Evolutionary conservation across 352 stramenopile genomes (phyloP).

Genomic region (Globisporangium heterothallicum): DNA sequence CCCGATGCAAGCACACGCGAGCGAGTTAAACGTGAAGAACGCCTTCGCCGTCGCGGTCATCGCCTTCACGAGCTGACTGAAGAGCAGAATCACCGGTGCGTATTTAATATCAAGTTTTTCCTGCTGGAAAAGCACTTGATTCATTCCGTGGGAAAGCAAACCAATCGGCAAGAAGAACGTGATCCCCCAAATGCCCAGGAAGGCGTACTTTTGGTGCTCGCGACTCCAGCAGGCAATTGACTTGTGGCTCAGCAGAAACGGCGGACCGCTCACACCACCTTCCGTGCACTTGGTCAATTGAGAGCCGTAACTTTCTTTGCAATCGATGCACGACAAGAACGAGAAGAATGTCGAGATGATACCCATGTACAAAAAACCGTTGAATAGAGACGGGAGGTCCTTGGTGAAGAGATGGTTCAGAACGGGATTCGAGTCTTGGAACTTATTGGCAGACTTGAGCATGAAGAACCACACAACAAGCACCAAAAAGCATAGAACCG

Average conservation of each 20-base stretch:
- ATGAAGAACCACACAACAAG: slow-evolving; percentile 41
- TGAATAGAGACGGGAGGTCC: slow-evolving; percentile 40
- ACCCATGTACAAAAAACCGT: slow-evolving; percentile 55
- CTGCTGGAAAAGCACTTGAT: slow-evolving; percentile 55
- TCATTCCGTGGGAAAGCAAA: slow-evolving; percentile 54
- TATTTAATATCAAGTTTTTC: slow-evolving; percentile 64
- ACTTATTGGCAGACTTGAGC: slow-evolving; percentile 69
- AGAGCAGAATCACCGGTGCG: slow-evolving; percentile 40
- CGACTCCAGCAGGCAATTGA: slow-evolving; percentile 37
- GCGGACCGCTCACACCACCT: slow-evolving; percentile 4
- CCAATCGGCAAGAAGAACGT: slow-evolving; percentile 59
- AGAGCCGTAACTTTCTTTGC: slow-evolving; percentile 11
- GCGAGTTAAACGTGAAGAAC: slow-evolving; percentile 42
- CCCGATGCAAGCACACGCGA: slow-evolving; percentile 29
- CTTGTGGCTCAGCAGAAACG: slow-evolving; percentile 41
- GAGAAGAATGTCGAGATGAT: slow-evolving; percentile 60
- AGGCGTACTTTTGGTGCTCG: slow-evolving; percentile 33
- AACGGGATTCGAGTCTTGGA: slow-evolving; percentile 45
- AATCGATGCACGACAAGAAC: slow-evolving; percentile 44
- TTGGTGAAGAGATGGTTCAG: slow-evolving; percentile 54
- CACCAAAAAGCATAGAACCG: slow-evolving; percentile 17
- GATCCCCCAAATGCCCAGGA: slow-evolving; percentile 51
- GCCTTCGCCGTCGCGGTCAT: slow-evolving; percentile 29
- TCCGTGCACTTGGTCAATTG: slow-evolving; percentile 7
- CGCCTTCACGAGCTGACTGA: slow-evolving; percentile 51